Percentiles rank a stretch among this genome's conserved stretches.
phyloP scores from a whole-genome alignment of 2,329 filamentous ascomycete genomes.

The Cytospora piceicola region DNA sequence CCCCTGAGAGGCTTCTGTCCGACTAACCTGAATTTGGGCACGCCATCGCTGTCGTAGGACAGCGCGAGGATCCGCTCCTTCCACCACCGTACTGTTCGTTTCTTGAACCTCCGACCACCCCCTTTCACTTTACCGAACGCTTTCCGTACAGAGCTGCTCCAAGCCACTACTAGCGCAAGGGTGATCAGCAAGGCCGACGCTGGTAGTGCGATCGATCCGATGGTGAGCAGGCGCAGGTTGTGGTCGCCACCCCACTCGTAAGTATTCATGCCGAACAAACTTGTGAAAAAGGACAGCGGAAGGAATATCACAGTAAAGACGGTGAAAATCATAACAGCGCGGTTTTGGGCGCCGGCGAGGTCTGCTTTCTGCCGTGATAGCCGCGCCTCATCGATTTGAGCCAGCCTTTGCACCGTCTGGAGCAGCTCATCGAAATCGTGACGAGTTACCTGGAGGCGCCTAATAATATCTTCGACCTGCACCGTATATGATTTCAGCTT shows the following conservation, averaged over 20 bases:
- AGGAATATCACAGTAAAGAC: slow-evolving; percentile 41
- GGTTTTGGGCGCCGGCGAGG: slow-evolving; percentile 33
- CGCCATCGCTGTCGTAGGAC: neutral
- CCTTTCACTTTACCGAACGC: slow-evolving; percentile 2
- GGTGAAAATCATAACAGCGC: slow-evolving; percentile 40
- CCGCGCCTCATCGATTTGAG: slow-evolving; percentile 26
- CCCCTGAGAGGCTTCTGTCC: neutral
- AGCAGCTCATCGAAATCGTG: slow-evolving; percentile 24
- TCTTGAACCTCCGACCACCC: neutral
- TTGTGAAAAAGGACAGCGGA: slow-evolving; percentile 34
- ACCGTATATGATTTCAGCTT: slow-evolving; percentile 13
- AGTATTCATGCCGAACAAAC: slow-evolving; percentile 33
- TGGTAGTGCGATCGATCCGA: slow-evolving; percentile 20
- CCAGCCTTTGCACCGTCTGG: slow-evolving; percentile 22
- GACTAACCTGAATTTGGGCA: neutral
- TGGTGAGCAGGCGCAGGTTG: slow-evolving; percentile 11
- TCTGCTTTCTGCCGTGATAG: slow-evolving; percentile 27
- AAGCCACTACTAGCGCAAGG: slow-evolving; percentile 7
- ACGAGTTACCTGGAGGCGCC: slow-evolving; percentile 6
- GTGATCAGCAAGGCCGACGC: slow-evolving; percentile 13
- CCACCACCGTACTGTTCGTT: slow-evolving; percentile 8
- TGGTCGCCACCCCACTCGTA: slow-evolving; percentile 24
- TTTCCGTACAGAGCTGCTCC: slow-evolving; percentile 17
- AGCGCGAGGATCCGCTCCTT: neutral
- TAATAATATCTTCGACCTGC: slow-evolving; percentile 19